Base-by-base conservation (phyloP, 768 basidiomycete species). In the Cystobasidium ongulense region DNA sequence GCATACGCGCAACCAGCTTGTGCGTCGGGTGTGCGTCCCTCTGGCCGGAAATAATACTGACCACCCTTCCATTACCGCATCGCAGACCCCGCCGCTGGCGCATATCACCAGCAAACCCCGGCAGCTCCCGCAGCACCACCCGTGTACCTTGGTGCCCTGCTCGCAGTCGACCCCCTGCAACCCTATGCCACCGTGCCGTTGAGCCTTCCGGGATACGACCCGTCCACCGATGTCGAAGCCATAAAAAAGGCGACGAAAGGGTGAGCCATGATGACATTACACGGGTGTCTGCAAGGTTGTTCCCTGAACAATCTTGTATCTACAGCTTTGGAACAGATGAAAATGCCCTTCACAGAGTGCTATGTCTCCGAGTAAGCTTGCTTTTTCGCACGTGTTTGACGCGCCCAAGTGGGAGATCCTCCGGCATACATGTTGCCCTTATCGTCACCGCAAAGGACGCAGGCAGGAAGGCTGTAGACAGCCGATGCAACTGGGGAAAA, bases 201-300 rank as follows among this genome's bases (percentile, higher is more conserved):
- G 2, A 33, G 29, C 5, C 52, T 71, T 8, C 68, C 50, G 15
- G 18, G 27, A 21, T 71, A 59, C 29, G 38, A 57, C 72, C 74
- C 82, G 5, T 63, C 74, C 63, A 80, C 80, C 50, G 82, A 82
- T 64, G 79, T 79, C 5, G 79, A 82, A 46, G 74, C 81, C 13
- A 75, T 83, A 25, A 36, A 81, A 25, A 82, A 81, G 63, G 82
- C 82, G 13, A 82, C 81, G 35, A 83, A 83, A 76, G 82, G 81
- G 57, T 59, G 23, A 29, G 52, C n/a, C 52, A 23, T 8, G 21
- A 54, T 39, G 39, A 39, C 39, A 39, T 17, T 39, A 7, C 39
- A 50, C 46, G n/a, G n/a, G 39, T 39, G 17, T 39, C 17, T 39
- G 7, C 39, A 7, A 17, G 39, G 17, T 17, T 7, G 39, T 39